phyloP scores from a whole-genome alignment of 176 grass and related monocot genomes.

The Neostapfia colusana region DNA sequence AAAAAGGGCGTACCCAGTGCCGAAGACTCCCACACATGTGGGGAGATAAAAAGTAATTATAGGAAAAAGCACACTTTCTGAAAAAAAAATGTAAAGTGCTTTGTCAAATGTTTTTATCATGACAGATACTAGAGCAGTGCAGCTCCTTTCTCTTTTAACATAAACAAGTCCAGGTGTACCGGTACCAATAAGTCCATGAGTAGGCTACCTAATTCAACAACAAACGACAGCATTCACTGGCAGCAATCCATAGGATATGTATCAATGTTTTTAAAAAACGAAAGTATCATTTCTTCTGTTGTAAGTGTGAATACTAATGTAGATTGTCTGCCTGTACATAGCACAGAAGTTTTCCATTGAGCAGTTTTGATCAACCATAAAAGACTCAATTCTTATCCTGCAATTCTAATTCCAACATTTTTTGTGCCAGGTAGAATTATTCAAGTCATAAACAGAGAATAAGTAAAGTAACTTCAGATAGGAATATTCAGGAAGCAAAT shows the following conservation, averaged over 20 bases:
- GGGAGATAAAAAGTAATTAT: no score
- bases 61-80: no score
- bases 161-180: neutral
- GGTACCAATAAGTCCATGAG: neutral
- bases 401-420: neutral
- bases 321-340: neutral
- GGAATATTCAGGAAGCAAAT: no score
- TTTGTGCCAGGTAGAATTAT: neutral
- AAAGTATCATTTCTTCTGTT: neutral
- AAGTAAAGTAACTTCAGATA: no score
- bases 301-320: neutral
- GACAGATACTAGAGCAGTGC: slow-evolving; percentile 8
- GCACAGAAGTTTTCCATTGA: neutral
- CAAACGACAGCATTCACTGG: neutral
- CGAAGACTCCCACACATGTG: no score
- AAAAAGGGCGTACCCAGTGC: no score
- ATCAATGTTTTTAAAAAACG: neutral
- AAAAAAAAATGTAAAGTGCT: neutral
- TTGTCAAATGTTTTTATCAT: neutral
- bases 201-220: neutral
- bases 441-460: no score
- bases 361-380: neutral
- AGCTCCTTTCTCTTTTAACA: slow-evolving; percentile 17
- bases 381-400: neutral
- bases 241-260: neutral